Evolutionary conservation across 441 rosid genomes (phyloP).

Genomic region (Lepidium campestre): DNA sequence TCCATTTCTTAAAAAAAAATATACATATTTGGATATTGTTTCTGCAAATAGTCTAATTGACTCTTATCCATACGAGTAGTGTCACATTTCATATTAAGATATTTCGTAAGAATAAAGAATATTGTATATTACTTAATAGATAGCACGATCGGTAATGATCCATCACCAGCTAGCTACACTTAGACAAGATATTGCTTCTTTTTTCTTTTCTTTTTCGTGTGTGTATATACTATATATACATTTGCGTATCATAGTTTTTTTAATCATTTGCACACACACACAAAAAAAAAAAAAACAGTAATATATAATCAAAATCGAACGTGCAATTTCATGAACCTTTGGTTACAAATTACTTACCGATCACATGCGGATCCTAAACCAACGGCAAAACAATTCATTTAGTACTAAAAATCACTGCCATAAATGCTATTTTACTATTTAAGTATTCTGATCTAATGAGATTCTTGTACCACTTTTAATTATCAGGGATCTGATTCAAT

Average conservation of each 20-base stretch:
- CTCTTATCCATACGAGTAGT: not conserved
- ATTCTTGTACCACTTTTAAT: not conserved
- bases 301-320: not conserved
- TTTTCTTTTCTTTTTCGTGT: not conserved
- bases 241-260: not conserved
- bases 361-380: slow-evolving; percentile 17
- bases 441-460: not conserved
- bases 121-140: not conserved
- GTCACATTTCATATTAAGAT: not conserved
- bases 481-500: not conserved
- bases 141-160: not conserved
- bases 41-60: not conserved
- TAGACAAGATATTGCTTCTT: not conserved
- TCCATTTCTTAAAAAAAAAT: not conserved
- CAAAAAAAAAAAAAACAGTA: no score
- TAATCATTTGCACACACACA: no score
- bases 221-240: no score
- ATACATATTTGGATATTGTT: no score
- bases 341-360: not conserved
- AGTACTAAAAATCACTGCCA: not conserved
- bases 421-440: not conserved
- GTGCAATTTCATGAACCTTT: not conserved
- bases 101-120: not conserved
- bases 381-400: slow-evolving; percentile 1
- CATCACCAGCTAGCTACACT: not conserved